Conservation (phyloP, 768 basidiomycete genomes). For the Suillus cothurnatus region DNA sequence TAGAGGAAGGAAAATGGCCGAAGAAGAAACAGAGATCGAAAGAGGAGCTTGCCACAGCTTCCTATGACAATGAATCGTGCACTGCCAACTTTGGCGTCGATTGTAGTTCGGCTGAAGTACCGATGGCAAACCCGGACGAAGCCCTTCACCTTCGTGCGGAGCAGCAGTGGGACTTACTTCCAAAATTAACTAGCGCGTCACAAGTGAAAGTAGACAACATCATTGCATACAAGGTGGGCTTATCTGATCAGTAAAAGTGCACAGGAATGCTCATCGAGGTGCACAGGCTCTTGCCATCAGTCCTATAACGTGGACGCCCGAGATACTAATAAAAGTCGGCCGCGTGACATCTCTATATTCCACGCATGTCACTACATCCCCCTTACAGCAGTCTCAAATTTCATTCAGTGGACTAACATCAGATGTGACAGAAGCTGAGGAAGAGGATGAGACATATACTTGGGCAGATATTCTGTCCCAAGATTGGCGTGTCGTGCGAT, state of each 20-base stretch:
- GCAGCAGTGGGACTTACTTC: constrained; percentile 22
- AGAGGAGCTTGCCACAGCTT: constrained; percentile 22
- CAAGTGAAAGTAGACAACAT: constrained; percentile 34
- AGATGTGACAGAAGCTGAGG: constrained; percentile 21
- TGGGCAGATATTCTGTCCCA: constrained; percentile 32
- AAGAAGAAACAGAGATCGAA: constrained; percentile 34
- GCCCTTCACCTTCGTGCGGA: constrained; percentile 17
- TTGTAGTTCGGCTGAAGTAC: neutral
- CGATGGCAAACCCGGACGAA: neutral
- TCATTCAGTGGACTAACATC: constrained; percentile 33
- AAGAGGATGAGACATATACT: constrained; percentile 22
- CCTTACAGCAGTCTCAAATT: constrained; percentile 21
- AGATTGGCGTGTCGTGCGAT: constrained; percentile 36
- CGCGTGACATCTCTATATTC: constrained; percentile 30
- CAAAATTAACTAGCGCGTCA: constrained; percentile 23
- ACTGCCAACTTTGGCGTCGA: constrained; percentile 22
- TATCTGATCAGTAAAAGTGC: neutral
- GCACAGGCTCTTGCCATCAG: constrained; percentile 60
- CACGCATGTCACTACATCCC: constrained; percentile 20
- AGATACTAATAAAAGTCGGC: constrained; percentile 52
- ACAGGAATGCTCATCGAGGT: neutral
- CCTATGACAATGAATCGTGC: constrained; percentile 8
- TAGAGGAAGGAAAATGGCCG: constrained; percentile 47
- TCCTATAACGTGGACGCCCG: constrained; percentile 60
- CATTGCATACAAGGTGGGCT: constrained; percentile 54